Evolutionary conservation across 2,329 filamentous ascomycete species (phyloP).

Genomic region (Cladosporium sp.): DNA sequence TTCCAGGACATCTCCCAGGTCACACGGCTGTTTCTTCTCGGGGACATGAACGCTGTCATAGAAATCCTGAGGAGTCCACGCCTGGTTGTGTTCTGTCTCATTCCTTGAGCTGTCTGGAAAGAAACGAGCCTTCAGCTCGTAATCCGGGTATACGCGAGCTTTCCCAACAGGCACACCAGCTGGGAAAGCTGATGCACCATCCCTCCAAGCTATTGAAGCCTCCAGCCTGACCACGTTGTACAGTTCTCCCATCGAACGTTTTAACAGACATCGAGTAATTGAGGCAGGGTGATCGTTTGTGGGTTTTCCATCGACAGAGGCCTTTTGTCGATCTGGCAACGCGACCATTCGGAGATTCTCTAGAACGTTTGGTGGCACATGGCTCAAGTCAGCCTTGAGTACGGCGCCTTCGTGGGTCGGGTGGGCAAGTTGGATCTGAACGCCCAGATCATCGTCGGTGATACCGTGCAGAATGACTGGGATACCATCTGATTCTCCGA

Average conservation of each 20-base stretch:
- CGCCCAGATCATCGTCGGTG: constrained; percentile 23
- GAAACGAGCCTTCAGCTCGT: constrained; percentile 26
- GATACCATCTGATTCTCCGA: constrained; percentile 25
- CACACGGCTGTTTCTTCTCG: constrained; percentile 39
- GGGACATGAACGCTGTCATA: constrained; percentile 71
- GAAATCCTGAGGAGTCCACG: constrained; percentile 60
- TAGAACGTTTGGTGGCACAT: constrained; percentile 24
- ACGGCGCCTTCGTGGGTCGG: constrained; percentile 25
- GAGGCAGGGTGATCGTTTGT: constrained; percentile 26
- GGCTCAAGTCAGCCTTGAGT: constrained; percentile 29
- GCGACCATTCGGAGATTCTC: constrained; percentile 27
- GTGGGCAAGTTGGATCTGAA: constrained; percentile 28
- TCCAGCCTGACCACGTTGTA: constrained; percentile 33
- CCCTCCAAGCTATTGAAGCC: constrained; percentile 34
- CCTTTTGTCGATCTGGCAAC: constrained; percentile 24
- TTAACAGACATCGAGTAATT: constrained; percentile 28
- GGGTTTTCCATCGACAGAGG: constrained; percentile 4
- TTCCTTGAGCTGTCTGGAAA: constrained; percentile 27
- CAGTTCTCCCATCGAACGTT: constrained; percentile 29
- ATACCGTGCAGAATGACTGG: constrained; percentile 28
- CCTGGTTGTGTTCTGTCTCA: constrained; percentile 27
- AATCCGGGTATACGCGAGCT: constrained; percentile 33
- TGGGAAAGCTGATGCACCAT: constrained; percentile 36
- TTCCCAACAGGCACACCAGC: constrained; percentile 29
- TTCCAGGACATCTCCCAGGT: constrained; percentile 31